Evolutionary conservation across 352 stramenopile species (phyloP), one percentile per base, ranked within the genome.

Genomic region (Pythium vanterpoolii): DNA sequence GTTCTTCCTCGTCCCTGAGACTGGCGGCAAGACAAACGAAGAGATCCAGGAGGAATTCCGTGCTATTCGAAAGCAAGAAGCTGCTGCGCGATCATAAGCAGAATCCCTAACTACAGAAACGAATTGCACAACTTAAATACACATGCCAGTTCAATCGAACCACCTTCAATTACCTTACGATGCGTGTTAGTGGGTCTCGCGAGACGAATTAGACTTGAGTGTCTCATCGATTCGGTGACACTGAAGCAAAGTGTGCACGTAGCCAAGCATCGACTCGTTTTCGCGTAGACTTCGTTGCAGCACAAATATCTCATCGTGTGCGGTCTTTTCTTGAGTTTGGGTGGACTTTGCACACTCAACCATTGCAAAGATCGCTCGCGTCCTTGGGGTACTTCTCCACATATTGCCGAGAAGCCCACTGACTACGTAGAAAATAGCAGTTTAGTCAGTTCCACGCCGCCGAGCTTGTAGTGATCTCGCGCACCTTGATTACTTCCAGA

Each of bases 1-100:
- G 11, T 52, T 59, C 48, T 46, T 59, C 26, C 59, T 63, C 30
- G n/a, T 68, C 13, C 61, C 61, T 34, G 61, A 68, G 48, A 68
- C 61, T 3, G 23, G 38, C 18, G 61, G 61, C 28, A 62, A 62
- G 46, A 68, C 61, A 1, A 48, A 47, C 47, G 61, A 68, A 23
- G 61, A 68, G 30, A 60, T 68, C 61, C 61, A 68, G 47, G 62
- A 62, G 16, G 46, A 64, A 18, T 69, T 69, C 62, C 48, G 62
- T 18, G 52, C 55, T 5, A 47, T 69, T 23, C 62, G 62, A 19
- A 57, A 69, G 49, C 27, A 56, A 7, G 60, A 64, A 47, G 55
- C 31, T 18, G 43, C 43, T 9, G 30, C 55, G 14, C n/a, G 21
- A 24, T 46, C 21, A 13, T 46, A 46, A 46, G 31, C 6, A 11